Percentiles rank a stretch among this genome's conserved stretches.
Evolutionary conservation across 1,139 yeast species (phyloP).

Genomic region (Pichia sp.): DNA sequence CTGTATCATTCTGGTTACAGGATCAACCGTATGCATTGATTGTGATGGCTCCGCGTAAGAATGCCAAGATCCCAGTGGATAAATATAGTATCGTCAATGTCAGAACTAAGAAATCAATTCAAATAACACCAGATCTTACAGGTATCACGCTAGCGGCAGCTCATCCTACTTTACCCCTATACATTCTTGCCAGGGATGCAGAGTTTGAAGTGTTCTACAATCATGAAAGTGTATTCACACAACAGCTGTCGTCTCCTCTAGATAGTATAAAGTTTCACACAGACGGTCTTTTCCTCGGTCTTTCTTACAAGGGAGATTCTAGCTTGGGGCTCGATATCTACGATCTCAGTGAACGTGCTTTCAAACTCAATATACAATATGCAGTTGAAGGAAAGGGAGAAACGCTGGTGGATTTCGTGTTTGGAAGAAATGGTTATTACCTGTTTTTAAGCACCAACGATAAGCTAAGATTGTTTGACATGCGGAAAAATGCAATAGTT

Average conservation of each 20-base stretch:
- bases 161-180: slow-evolving; percentile 22
- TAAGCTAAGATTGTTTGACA: slow-evolving; percentile 5
- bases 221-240: slow-evolving; percentile 5
- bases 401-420: slow-evolving; percentile 15
- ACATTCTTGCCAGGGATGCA: slow-evolving; percentile 13
- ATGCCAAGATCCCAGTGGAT: not conserved
- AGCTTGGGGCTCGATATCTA: slow-evolving; percentile 36
- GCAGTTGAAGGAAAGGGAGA: not conserved
- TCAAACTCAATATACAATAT: slow-evolving; percentile 21
- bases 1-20: slow-evolving; percentile 10
- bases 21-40: slow-evolving; percentile 7
- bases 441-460: slow-evolving; percentile 2
- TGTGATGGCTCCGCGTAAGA: not conserved
- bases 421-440: slow-evolving; percentile 14
- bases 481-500: slow-evolving; percentile 8
- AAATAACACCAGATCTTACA: slow-evolving; percentile 1
- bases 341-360: slow-evolving; percentile 23
- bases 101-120: not conserved
- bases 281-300: slow-evolving; percentile 57
- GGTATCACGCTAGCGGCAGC: slow-evolving; percentile 1
- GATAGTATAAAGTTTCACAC: slow-evolving; percentile 38
- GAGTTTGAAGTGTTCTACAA: slow-evolving; percentile 14
- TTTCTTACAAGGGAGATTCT: slow-evolving; percentile 30
- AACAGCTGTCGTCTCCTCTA: slow-evolving; percentile 4
- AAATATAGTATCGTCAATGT: slow-evolving; percentile 4